These are phyloP conservation scores for Leccinum disarticulatum DNA, from an alignment of 768 basidiomycete species.

Conservation along the genomic window DNA sequence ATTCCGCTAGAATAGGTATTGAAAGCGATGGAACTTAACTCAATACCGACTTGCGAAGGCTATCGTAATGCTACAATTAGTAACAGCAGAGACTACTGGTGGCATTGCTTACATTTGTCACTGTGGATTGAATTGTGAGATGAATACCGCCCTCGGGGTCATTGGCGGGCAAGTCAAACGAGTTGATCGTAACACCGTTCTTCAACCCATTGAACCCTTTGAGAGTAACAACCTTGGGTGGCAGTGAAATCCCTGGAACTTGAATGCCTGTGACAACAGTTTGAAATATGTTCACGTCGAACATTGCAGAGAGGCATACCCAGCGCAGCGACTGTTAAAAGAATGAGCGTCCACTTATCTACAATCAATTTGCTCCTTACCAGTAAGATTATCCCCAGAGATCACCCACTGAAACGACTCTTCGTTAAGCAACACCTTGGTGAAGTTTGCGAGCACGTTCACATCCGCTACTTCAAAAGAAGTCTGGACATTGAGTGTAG, in stretches of 20 bases:
- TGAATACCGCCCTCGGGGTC: conserved; percentile 73
- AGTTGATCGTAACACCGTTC: conserved; percentile 58
- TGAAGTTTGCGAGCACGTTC: conserved; percentile 59
- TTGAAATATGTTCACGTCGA: neutral
- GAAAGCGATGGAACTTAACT: conserved; percentile 61
- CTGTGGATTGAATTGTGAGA: conserved; percentile 59
- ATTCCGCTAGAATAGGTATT: conserved; percentile 51
- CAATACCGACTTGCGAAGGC: conserved; percentile 77
- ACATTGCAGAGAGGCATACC: conserved; percentile 36
- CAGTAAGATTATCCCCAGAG: conserved; percentile 59
- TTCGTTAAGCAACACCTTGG: conserved; percentile 60
- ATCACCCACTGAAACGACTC: conserved; percentile 73
- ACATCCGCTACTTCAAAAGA: conserved; percentile 60
- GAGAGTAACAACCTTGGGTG: conserved; percentile 57
- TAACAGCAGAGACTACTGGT: neutral
- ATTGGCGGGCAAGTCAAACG: conserved; percentile 68
- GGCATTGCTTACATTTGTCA: conserved; percentile 51
- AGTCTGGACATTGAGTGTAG: conserved; percentile 50
- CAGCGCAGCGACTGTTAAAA: conserved; percentile 51
- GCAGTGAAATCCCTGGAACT: conserved; percentile 54
- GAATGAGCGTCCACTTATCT: conserved; percentile 6
- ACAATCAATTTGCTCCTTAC: conserved; percentile 30
- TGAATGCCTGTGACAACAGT: conserved; percentile 45
- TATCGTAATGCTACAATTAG: conserved; percentile 24
- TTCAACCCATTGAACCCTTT: conserved; percentile 72